Evolutionary conservation across 2,329 filamentous ascomycete species (phyloP), one percentile per base, ranked within the genome.

Genomic region (Chalaropsis ovoidea): DNA sequence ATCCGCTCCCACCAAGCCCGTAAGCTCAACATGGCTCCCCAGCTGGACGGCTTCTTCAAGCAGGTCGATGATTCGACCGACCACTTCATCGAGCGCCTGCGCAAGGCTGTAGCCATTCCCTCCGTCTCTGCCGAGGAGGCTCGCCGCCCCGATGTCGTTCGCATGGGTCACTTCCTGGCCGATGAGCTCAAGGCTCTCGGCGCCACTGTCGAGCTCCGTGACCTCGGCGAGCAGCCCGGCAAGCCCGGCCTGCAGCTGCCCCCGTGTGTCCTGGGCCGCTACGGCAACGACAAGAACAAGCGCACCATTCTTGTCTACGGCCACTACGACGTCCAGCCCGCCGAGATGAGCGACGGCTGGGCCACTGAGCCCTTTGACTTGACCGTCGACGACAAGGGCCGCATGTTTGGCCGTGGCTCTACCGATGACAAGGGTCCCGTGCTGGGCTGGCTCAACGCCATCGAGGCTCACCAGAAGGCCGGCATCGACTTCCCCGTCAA

Each of bases 401-500:
- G 92, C 73, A 99, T 99, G 94, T 96, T 88, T 72, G 94, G 94
- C 68, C 89, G 94, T 74, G 94, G 94, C 69, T 88, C 89, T 73
- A 99, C 94, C 42, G 94, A 99, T 74, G 94, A 99, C 79, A 99
- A 99, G 81, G 94, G 94, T 0, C 94, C 94, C 19, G 93, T 99
- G 31, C 81, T 99, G 65, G 94, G 94, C 71, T 99, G 94, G 94
- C 77, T 99, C 71, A 99, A 99, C 75, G 92, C 92, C 70, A 97
- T 99, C 70, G 92, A 99, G 78, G 92, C 94, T 52, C 94, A 99
- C 80, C 87, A 96, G 77, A 94, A 95, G 81, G 91, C 92, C 43
- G 90, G 90, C 66, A 81, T 97, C 58, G 93, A 96, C 63, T 90
- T 99, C 75, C 94, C 94, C 8, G 94, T 99, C 73, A 99, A 99